Percentiles rank a stretch among this genome's conserved stretches.
Evolutionary conservation across 2,329 filamentous ascomycete genomes (phyloP).

Genomic region (Dryadomyces quercivorus): DNA sequence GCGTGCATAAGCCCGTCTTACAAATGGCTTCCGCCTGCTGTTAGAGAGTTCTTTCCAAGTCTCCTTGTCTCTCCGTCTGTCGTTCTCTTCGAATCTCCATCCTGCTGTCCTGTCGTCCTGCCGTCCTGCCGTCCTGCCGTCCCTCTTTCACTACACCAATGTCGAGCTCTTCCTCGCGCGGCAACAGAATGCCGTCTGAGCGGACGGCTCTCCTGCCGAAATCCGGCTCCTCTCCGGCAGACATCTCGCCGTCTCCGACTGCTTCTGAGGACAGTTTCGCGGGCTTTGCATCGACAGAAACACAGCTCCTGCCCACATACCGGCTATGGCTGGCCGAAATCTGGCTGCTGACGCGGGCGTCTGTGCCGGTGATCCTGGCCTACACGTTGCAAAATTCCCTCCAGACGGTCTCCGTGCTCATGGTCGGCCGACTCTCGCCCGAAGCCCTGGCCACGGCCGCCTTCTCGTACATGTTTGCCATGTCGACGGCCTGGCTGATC

Average conservation of each 20-base stretch:
- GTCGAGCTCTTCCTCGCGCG: not conserved
- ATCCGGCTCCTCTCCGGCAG: not conserved
- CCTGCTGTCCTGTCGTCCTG: not conserved
- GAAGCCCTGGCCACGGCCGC: slow-evolving; percentile 71
- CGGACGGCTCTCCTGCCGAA: not conserved
- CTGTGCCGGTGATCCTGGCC: slow-evolving; percentile 68
- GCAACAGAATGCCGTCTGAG: not conserved
- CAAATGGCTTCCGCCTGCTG: no score
- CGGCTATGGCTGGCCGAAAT: slow-evolving; percentile 43
- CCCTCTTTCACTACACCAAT: no score
- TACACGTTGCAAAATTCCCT: slow-evolving; percentile 79
- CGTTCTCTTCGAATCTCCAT: no score
- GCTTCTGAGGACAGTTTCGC: no score
- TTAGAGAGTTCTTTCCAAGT: not conserved
- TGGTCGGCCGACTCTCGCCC: slow-evolving; percentile 68
- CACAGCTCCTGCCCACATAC: not conserved
- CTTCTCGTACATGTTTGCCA: slow-evolving; percentile 89
- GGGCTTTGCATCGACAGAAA: not conserved
- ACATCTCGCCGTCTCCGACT: no score
- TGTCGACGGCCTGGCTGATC: slow-evolving; percentile 79
- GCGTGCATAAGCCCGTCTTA: no score
- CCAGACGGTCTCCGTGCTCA: slow-evolving; percentile 69
- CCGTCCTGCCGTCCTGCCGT: no score
- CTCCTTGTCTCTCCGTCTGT: not conserved
- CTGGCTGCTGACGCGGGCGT: slow-evolving; percentile 54